Evolutionary conservation across 352 stramenopile species (phyloP).

Genomic region (Phytophthora pluvialis): DNA sequence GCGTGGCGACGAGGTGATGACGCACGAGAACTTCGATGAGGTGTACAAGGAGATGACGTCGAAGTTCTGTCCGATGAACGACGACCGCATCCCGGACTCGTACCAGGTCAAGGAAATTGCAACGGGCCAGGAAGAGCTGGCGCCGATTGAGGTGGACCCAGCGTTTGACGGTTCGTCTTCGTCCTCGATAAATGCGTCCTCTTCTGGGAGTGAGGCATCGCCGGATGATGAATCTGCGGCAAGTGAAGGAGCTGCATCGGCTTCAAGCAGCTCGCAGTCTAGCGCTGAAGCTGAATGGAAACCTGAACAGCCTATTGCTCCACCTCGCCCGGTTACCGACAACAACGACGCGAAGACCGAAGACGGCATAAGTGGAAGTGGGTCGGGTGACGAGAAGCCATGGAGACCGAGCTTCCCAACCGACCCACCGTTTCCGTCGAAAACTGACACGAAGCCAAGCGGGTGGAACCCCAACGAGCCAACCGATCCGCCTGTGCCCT

Average conservation of each 20-base stretch:
- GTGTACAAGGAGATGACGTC: slow-evolving; percentile 24
- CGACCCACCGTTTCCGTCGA: slow-evolving; percentile 7
- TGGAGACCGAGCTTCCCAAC: slow-evolving; percentile 26
- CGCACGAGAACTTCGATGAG: slow-evolving; percentile 27
- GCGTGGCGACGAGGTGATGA: slow-evolving; percentile 22
- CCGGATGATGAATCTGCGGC: neutral
- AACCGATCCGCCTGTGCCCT: slow-evolving; percentile 3
- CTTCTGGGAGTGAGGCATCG: neutral
- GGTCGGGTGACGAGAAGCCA: slow-evolving; percentile 4
- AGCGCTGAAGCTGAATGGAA: slow-evolving; percentile 12
- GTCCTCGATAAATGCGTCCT: neutral
- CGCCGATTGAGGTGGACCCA: neutral
- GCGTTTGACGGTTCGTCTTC: neutral
- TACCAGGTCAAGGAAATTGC: slow-evolving; percentile 21
- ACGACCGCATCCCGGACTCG: slow-evolving; percentile 14
- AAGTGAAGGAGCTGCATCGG: slow-evolving; percentile 1
- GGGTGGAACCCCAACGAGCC: slow-evolving; percentile 13
- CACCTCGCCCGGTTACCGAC: slow-evolving; percentile 8
- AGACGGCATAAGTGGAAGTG: slow-evolving; percentile 4
- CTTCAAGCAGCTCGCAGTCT: neutral
- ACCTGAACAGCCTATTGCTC: slow-evolving; percentile 11
- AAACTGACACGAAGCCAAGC: neutral
- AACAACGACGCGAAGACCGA: neutral
- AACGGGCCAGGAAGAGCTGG: slow-evolving; percentile 9
- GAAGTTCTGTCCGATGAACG: slow-evolving; percentile 14